A percentile compares a stretch with the other conserved stretches of the same genome.
Evolutionary conservation across 768 basidiomycete species (phyloP).

Genomic region (Leccinum disarticulatum): DNA sequence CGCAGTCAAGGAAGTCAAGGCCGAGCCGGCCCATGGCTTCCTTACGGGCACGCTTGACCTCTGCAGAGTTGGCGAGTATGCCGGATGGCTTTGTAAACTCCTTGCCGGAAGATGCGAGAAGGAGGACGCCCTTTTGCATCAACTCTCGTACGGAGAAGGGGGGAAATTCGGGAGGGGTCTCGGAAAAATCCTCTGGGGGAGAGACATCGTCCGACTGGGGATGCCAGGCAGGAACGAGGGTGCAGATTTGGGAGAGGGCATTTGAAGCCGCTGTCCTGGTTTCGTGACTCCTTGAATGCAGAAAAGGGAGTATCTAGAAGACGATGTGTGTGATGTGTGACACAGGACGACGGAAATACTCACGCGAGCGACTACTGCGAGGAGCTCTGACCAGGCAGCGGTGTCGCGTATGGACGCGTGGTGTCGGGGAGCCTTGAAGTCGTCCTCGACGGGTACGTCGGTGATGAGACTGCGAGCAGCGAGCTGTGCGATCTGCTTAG

Average conservation of each 20-base stretch:
- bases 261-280: constrained; percentile 87
- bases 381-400: constrained; percentile 85
- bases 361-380: constrained; percentile 89
- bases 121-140: constrained; percentile 70
- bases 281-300: constrained; percentile 91
- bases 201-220: constrained; percentile 32
- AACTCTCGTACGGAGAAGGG: constrained; percentile 76
- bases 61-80: constrained; percentile 69
- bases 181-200: constrained; percentile 27
- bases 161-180: constrained; percentile 57
- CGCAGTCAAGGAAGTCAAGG: constrained; percentile 78
- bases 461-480: constrained; percentile 82
- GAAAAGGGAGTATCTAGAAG: constrained; percentile 79
- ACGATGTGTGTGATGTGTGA: background rate
- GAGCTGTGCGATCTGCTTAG: constrained; percentile 92
- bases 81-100: constrained; percentile 80
- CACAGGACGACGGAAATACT: constrained; percentile 14
- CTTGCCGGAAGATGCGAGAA: constrained; percentile 91
- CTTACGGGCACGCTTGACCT: constrained; percentile 84
- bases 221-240: constrained; percentile 79
- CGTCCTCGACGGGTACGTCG: constrained; percentile 80
- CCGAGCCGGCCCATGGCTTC: constrained; percentile 89
- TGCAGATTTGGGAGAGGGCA: constrained; percentile 85
- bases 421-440: constrained; percentile 60
- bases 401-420: constrained; percentile 61